Conservation (phyloP, 1,139 yeast species). For the Blastobotrys buckinghamii region DNA sequence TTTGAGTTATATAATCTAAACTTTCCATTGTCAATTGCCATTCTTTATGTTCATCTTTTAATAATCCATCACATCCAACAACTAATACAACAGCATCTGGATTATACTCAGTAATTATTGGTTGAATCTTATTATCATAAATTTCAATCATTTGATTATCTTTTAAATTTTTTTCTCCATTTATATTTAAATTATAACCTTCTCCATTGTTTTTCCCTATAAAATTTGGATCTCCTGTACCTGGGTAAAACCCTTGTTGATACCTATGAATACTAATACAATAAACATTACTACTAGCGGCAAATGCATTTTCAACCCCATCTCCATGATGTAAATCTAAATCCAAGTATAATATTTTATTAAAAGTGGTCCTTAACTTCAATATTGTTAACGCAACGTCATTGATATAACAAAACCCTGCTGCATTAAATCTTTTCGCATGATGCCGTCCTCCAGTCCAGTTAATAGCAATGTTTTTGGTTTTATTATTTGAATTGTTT, state of each 20-base stretch:
- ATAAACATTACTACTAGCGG: conserved; percentile 48
- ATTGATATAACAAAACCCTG: conserved; percentile 72
- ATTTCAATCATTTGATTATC: conserved; percentile 42
- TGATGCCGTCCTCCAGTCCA: conserved; percentile 86
- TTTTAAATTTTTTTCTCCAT: conserved; percentile 50
- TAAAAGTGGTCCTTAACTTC: conserved; percentile 41
- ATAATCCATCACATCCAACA: conserved; percentile 69
- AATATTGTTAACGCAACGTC: conserved; percentile 57
- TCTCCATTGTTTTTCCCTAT: conserved; percentile 37
- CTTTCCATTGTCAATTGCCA: conserved; percentile 65
- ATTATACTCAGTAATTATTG: conserved; percentile 35
- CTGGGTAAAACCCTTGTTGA: conserved; percentile 69
- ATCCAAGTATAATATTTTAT: conserved; percentile 58
- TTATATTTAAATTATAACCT: conserved; percentile 46
- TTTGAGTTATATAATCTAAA: conserved; percentile 36
- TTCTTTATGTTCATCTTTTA: conserved; percentile 51
- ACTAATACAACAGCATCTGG: conserved; percentile 59
- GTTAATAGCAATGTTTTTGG: conserved; percentile 43
- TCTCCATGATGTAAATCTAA: conserved; percentile 77
- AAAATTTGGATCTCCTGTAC: conserved; percentile 48
- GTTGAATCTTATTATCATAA: conserved; percentile 40
- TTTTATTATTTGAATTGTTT: not conserved
- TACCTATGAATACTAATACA: conserved; percentile 61
- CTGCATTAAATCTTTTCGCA: conserved; percentile 47
- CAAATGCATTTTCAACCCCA: conserved; percentile 67